Evolutionary conservation across 495 filamentous ascomycete species (phyloP).

Genomic region (Xanthoparmelia taractica): DNA sequence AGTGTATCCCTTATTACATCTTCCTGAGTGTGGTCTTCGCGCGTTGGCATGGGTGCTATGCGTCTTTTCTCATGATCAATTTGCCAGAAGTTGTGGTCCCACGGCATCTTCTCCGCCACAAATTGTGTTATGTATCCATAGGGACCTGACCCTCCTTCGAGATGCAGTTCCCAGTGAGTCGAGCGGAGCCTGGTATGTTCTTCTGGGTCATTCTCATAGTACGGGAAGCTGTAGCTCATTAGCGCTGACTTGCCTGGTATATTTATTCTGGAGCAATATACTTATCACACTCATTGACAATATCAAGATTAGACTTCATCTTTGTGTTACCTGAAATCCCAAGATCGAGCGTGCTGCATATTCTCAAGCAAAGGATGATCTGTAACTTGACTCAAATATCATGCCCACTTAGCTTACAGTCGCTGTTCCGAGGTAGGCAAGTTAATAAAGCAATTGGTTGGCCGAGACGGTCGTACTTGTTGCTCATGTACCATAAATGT

Average conservation of each 20-base stretch:
- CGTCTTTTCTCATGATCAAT: conserved; percentile 36
- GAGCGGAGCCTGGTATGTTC: conserved; percentile 42
- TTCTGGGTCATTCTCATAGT: conserved; percentile 48
- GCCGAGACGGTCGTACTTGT: too few relatives aligned
- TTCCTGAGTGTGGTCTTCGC: conserved; percentile 48
- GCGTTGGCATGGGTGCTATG: conserved; percentile 36
- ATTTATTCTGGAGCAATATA: conserved; percentile 29
- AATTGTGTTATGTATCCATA: conserved; percentile 56
- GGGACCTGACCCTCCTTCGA: conserved; percentile 41
- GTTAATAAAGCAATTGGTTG: neutral
- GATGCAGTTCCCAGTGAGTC: conserved; percentile 49
- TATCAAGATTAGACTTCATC: conserved; percentile 47
- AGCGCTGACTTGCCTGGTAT: neutral
- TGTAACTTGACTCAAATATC: neutral
- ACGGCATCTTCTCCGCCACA: conserved; percentile 52
- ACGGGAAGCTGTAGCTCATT: conserved; percentile 53
- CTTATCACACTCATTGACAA: conserved; percentile 57
- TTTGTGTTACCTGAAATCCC: conserved; percentile 16
- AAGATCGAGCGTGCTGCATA: neutral
- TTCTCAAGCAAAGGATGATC: neutral
- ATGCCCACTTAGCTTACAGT: neutral
- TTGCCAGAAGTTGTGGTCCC: conserved; percentile 40
- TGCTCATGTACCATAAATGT: too few relatives aligned
- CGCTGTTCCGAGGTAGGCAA: neutral
- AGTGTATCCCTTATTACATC: conserved; percentile 51